phyloP scores from a whole-genome alignment of 2,329 filamentous ascomycete genomes.

The Aspergillus alliaceus region DNA sequence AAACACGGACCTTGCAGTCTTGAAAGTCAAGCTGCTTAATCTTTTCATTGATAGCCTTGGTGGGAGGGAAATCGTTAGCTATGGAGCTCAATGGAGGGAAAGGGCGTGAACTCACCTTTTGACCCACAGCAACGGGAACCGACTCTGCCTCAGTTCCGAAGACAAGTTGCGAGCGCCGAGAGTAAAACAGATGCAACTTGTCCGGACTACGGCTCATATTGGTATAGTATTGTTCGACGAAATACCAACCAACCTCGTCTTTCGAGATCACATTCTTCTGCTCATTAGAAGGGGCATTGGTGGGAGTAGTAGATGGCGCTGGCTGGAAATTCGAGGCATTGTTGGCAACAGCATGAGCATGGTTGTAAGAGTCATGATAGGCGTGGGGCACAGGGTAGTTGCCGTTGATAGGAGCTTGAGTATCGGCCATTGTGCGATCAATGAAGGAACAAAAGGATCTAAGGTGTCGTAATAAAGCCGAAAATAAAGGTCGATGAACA shows the following conservation, averaged over 20 bases:
- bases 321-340: slow-evolving; percentile 40
- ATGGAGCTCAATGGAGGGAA: neutral
- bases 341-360: slow-evolving; percentile 34
- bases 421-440: slow-evolving; percentile 39
- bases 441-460: slow-evolving; percentile 6
- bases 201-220: slow-evolving; percentile 92
- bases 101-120: slow-evolving; percentile 63
- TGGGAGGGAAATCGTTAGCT: slow-evolving; percentile 18
- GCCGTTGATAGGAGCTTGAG: slow-evolving; percentile 43
- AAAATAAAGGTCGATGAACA: slow-evolving; percentile 6
- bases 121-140: slow-evolving; percentile 80
- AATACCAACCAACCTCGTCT: slow-evolving; percentile 98
- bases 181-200: slow-evolving; percentile 94
- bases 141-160: slow-evolving; percentile 89
- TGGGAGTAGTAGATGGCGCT: slow-evolving; percentile 40
- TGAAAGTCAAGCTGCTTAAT: slow-evolving; percentile 93
- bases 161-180: slow-evolving; percentile 92
- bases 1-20: slow-evolving; percentile 96
- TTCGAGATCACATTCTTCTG: slow-evolving; percentile 60
- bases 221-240: slow-evolving; percentile 99
- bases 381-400: slow-evolving; percentile 41
- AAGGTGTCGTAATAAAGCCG: neutral
- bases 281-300: slow-evolving; percentile 38
- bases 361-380: slow-evolving; percentile 40
- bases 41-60: slow-evolving; percentile 84